Base-by-base conservation (phyloP, 2,329 filamentous ascomycete genomes). In the Sclerotinia subarctica region DNA sequence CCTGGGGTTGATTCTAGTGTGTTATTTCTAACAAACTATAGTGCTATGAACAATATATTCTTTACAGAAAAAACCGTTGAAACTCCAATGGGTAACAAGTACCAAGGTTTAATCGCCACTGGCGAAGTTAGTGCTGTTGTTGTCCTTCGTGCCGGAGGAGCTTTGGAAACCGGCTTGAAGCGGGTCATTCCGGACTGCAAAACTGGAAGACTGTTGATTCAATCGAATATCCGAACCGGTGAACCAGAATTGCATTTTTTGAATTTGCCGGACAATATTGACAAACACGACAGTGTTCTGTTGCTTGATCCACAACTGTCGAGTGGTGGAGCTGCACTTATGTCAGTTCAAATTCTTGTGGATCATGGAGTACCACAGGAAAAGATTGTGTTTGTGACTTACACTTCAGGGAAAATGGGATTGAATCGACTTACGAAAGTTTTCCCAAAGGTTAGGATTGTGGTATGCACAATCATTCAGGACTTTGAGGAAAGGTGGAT, bases 241-340 rank as follows among this genome's bases (percentile, higher is more conserved):
- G 95, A 98, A 78, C 95, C 95, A 2, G 94, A 97, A 78, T 81
- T 99, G 64, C 94, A 97, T 78, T 98, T 94, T 77, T 85, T 94
- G 69, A 92, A 92, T 72, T 82, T 99, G 4, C 91, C 92, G 0
- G 82, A 86, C 3, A 86, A 92, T 70, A 91, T 98, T 67, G 81
- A 85, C 69, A 79, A 85, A 53, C 91, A 97, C 76, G 89, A 92
- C 72, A 90, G 90, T 62, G 93, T 99, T 24, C 82, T 99, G 69
- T 82, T 99, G 10, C 82, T 98, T 26, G 95, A 98, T 78, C 90
- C 94, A 19, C 95, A 99, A 77, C 97, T 98, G 91, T 93, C 92
- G 35, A 94, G 90, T 70, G 95, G 95, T 54, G 94, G 94, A 47
- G 86, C 88, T 21, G 87, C 87, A 1, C 81, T 99, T 68, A 99